Conservation (phyloP, 176 grass and related monocot species). For the Melocanna baccifera region DNA sequence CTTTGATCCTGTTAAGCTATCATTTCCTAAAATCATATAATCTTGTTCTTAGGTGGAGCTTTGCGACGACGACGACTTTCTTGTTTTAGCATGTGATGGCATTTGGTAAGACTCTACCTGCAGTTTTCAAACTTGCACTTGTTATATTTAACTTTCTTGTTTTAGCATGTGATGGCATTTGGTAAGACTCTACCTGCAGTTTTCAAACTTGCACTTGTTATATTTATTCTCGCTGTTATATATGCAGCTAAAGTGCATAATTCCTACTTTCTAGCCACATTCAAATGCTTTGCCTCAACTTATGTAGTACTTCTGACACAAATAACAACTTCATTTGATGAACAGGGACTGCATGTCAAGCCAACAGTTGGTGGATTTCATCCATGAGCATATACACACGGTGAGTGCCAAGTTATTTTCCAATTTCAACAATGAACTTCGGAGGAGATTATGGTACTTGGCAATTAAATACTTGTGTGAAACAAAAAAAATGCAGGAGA, state of each 20-base stretch:
- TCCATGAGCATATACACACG: constrained; percentile 73
- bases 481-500: constrained; percentile 57
- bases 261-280: background rate
- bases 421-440: background rate
- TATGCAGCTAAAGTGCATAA: constrained; percentile 17
- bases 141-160: constrained; percentile 58
- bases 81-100: constrained; percentile 86
- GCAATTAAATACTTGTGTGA: background rate
- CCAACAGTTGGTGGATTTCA: constrained; percentile 91
- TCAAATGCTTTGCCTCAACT: constrained; percentile 6
- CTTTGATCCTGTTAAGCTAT: background rate
- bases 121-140: background rate
- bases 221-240: background rate
- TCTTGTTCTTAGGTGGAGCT: constrained; percentile 59
- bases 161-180: constrained; percentile 89
- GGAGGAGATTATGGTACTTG: background rate
- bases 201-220: background rate
- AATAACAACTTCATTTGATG: constrained; percentile 24
- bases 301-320: background rate
- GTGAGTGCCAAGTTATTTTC: constrained; percentile 39
- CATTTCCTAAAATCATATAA: constrained; percentile 26
- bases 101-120: constrained; percentile 63
- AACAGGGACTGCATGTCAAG: constrained; percentile 95
- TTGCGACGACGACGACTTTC: constrained; percentile 77
- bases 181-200: constrained; percentile 46